Base-by-base conservation (phyloP, 2,329 filamentous ascomycete species). In the Sporothrix euskadiensis region DNA sequence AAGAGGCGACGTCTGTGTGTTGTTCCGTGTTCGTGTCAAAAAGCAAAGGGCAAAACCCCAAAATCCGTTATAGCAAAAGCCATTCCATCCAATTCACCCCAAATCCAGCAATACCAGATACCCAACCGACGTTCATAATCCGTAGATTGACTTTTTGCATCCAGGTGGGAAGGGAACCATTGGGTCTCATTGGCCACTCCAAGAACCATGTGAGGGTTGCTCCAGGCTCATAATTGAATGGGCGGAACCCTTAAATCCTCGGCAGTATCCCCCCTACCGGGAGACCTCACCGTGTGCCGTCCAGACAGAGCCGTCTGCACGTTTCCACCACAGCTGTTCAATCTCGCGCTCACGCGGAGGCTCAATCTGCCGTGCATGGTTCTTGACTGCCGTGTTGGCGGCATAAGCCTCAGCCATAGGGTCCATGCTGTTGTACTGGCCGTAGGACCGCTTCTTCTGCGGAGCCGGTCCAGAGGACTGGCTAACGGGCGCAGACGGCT, bases 261-360 rank as follows among this genome's bases (percentile, higher is more conserved):
- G 19, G 14, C 14, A 19, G 44, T 19, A 4, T 14, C 14, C 12
- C 14, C 0, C 9, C 19, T 69, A 69, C 47, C 35, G 69, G 9
- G 49, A 26, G 7, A 75, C 26, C n/a, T 75, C 75, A 52, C 76
- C 75, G 44, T 73, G 69, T 6, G 71, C 73, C 22, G 75, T 73
- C 73, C 76, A 77, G 3, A 76, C 66, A 19, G 69, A 74, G 30
- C 76, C 76, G 32, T 77, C 75, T 3, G 76, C 76, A 1, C 76
- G 75, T 73, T 76, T 76, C 76, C 76, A 77, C 69, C 71, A 76
- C 30, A 77, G 71, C 68, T 76, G 75, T 4, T 75, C 75, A 14
- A 44, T 63, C 5, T 73, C 72, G 9, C 59, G 68, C 35, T 74
- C 72, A 9, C 57, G 63, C n/a, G 66, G 32, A 19, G 26, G 3